These are phyloP conservation scores for Sporothrix pallida DNA, from an alignment of 2,329 filamentous ascomycete species.

Conservation along the genomic window DNA sequence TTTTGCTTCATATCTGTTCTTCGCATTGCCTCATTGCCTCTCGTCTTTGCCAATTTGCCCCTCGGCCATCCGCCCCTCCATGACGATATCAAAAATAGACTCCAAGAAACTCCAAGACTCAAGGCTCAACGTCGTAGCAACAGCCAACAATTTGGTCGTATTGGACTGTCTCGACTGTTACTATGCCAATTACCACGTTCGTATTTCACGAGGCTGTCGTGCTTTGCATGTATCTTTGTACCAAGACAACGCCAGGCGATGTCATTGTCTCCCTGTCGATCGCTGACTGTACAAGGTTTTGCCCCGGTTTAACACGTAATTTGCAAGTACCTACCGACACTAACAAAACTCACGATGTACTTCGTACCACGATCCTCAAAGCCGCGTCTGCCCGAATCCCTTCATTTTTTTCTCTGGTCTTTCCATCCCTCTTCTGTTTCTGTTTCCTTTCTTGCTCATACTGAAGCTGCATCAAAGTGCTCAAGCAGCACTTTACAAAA, in stretches of 20 bases:
- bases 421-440: background rate
- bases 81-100: background rate
- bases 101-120: background rate
- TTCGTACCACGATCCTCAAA: background rate
- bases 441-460: background rate
- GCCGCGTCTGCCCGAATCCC: conserved; percentile 18
- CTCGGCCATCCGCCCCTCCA: background rate
- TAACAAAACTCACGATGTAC: background rate
- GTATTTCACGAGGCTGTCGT: conserved; percentile 15
- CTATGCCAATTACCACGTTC: background rate
- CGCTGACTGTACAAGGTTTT: background rate
- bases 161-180: background rate
- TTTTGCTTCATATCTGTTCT: background rate
- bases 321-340: no score
- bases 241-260: conserved; percentile 12
- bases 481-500: background rate
- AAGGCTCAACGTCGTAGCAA: no score
- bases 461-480: no score
- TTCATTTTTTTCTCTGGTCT: background rate
- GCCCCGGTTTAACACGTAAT: background rate
- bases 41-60: background rate
- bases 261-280: conserved; percentile 8
- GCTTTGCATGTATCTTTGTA: background rate
- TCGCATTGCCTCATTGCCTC: background rate
- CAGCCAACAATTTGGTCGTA: background rate